Evolutionary conservation across 768 basidiomycete genomes (phyloP).

Genomic region (Russula ochroleuca): DNA sequence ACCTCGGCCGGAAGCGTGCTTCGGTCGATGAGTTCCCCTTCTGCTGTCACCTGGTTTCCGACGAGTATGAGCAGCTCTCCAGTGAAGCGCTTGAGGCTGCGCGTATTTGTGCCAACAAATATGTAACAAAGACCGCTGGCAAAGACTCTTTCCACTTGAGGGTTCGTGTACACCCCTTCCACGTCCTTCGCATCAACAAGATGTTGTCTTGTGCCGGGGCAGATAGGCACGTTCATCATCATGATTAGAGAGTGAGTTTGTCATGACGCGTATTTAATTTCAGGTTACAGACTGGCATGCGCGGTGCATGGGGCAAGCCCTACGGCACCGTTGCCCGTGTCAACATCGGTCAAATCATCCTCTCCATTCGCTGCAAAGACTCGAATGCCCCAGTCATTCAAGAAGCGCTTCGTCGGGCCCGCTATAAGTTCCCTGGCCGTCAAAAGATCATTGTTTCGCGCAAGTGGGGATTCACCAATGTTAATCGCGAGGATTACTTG

Average conservation of each 20-base stretch:
- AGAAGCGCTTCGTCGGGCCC: conserved; percentile 94
- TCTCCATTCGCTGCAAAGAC: conserved; percentile 90
- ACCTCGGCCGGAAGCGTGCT: conserved; percentile 93
- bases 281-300: conserved; percentile 95
- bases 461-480: conserved; percentile 99
- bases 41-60: conserved; percentile 93
- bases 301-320: conserved; percentile 99
- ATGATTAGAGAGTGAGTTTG: background rate
- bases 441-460: conserved; percentile 96
- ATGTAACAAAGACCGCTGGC: conserved; percentile 95
- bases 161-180: conserved; percentile 97
- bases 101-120: conserved; percentile 99
- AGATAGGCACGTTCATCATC: conserved; percentile 64
- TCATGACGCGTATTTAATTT: background rate
- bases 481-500: conserved; percentile 82
- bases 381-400: conserved; percentile 80
- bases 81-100: conserved; percentile 96
- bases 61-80: conserved; percentile 96
- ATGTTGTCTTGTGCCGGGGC: conserved; percentile 99
- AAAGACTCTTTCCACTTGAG: conserved; percentile 99
- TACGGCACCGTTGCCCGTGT: conserved; percentile 95
- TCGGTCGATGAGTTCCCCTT: conserved; percentile 97
- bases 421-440: conserved; percentile 99
- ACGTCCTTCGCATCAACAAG: conserved; percentile 99
- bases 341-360: conserved; percentile 94